phyloP scores from a whole-genome alignment of 164 flowering plant genomes.

The Vitis labrusca region DNA sequence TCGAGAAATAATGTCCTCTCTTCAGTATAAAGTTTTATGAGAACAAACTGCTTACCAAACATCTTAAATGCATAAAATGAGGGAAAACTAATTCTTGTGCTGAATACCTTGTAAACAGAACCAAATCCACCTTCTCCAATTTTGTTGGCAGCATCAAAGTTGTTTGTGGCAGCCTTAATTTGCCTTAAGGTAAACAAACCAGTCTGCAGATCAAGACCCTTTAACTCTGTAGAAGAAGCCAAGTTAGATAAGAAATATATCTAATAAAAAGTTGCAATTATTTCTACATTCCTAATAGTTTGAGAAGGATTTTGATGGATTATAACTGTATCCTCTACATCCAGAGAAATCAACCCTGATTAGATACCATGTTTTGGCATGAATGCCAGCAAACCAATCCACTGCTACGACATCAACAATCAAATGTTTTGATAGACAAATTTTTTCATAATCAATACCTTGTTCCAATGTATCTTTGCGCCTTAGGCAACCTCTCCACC shows the following conservation, averaged over 20 bases:
- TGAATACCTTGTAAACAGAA: conserved; percentile 55
- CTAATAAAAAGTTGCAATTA: neutral
- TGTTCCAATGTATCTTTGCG: conserved; percentile 16
- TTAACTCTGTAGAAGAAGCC: conserved; percentile 28
- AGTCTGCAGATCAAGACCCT: conserved; percentile 42
- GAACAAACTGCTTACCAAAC: neutral
- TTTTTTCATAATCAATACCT: conserved; percentile 9
- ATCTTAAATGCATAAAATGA: neutral
- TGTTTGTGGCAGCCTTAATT: conserved; percentile 56
- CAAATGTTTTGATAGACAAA: too few species aligned
- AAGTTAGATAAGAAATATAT: neutral
- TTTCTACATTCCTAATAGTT: too few species aligned
- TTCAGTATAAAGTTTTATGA: neutral
- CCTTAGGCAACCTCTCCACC: conserved; percentile 45
- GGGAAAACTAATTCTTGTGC: neutral
- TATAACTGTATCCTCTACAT: too few species aligned
- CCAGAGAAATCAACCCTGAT: neutral
- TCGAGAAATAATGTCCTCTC: neutral
- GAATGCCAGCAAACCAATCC: too few species aligned
- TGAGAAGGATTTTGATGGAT: too few species aligned
- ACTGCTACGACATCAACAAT: too few species aligned
- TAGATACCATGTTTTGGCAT: neutral
- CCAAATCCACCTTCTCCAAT: conserved; percentile 79
- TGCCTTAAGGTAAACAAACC: conserved; percentile 45
- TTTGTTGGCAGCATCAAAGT: conserved; percentile 46